Evolutionary conservation across 2,329 filamentous ascomycete species (phyloP).

Genomic region (Zarea fungicola): DNA sequence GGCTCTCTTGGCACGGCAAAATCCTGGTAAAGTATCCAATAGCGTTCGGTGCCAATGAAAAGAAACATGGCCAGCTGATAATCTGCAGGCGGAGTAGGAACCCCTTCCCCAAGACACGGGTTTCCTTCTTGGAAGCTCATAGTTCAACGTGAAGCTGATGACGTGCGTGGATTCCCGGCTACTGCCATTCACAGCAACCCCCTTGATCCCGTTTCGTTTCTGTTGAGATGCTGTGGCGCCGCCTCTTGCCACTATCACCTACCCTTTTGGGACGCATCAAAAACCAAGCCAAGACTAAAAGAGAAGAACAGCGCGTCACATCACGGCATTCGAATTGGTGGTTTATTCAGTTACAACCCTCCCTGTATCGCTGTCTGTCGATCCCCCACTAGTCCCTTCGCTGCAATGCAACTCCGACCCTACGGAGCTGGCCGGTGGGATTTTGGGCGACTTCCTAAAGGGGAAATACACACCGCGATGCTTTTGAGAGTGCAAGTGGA

Average conservation of each 20-base stretch:
- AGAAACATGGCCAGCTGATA: constrained; percentile 1
- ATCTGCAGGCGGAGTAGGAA: not conserved
- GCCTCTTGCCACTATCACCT: not conserved
- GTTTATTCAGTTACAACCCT: not conserved
- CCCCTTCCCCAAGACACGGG: not conserved
- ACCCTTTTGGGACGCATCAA: not conserved
- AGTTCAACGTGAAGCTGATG: constrained; percentile 5
- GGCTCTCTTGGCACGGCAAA: not conserved
- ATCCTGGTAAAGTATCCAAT: not conserved
- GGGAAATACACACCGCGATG: constrained; percentile 5
- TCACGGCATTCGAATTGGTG: not conserved
- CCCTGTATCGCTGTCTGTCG: not conserved
- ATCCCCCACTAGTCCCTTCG: not conserved
- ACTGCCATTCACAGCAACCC: too few relatives aligned
- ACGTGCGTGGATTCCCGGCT: constrained; percentile 1
- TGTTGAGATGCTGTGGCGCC: not conserved
- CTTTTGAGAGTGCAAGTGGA: too few relatives aligned
- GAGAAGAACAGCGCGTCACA: not conserved
- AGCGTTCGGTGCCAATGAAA: not conserved
- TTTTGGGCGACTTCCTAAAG: not conserved
- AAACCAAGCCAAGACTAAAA: too few relatives aligned
- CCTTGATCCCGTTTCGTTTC: not conserved
- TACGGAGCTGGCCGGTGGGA: not conserved
- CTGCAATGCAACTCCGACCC: not conserved
- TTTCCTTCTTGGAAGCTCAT: too few relatives aligned